Evolutionary conservation across 2,329 filamentous ascomycete species (phyloP).

Genomic region (Meredithiella fracta): DNA sequence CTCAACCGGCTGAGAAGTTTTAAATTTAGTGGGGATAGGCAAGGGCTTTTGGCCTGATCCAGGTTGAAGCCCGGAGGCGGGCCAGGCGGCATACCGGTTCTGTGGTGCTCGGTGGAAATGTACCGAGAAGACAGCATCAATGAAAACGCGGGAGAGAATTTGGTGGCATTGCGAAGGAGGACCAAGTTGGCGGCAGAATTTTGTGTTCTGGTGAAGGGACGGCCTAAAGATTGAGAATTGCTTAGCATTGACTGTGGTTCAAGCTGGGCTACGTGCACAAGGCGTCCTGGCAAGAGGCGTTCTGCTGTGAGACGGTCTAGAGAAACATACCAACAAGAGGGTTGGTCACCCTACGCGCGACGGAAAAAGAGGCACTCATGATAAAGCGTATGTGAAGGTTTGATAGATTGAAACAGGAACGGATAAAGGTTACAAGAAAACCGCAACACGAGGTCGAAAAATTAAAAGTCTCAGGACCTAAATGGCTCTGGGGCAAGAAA

Average conservation of each 20-base stretch:
- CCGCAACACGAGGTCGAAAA: not conserved
- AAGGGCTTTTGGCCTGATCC: slow-evolving; percentile 79
- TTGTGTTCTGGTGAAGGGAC: slow-evolving; percentile 14
- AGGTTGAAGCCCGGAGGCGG: slow-evolving; percentile 84
- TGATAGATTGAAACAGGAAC: not conserved
- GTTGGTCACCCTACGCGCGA: slow-evolving; percentile 11
- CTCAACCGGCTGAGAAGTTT: slow-evolving; percentile 16
- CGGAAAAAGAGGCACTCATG: slow-evolving; percentile 13
- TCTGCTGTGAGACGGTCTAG: not conserved
- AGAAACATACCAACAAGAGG: slow-evolving; percentile 11
- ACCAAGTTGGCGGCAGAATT: slow-evolving; percentile 13
- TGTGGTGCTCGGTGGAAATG: slow-evolving; percentile 43
- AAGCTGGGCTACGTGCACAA: not conserved
- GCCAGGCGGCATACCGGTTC: slow-evolving; percentile 33
- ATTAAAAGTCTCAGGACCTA: not conserved
- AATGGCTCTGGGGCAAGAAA: not conserved
- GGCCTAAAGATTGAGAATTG: slow-evolving; percentile 8
- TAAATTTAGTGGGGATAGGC: slow-evolving; percentile 26
- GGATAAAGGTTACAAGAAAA: not conserved
- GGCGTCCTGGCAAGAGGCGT: not conserved
- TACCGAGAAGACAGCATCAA: slow-evolving; percentile 37
- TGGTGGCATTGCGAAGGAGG: slow-evolving; percentile 13
- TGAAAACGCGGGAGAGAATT: slow-evolving; percentile 35
- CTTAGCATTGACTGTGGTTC: not conserved
- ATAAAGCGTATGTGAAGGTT: slow-evolving; percentile 1